Conservation (phyloP, 2,329 filamentous ascomycete genomes). For the Aschersonia sp. region DNA sequence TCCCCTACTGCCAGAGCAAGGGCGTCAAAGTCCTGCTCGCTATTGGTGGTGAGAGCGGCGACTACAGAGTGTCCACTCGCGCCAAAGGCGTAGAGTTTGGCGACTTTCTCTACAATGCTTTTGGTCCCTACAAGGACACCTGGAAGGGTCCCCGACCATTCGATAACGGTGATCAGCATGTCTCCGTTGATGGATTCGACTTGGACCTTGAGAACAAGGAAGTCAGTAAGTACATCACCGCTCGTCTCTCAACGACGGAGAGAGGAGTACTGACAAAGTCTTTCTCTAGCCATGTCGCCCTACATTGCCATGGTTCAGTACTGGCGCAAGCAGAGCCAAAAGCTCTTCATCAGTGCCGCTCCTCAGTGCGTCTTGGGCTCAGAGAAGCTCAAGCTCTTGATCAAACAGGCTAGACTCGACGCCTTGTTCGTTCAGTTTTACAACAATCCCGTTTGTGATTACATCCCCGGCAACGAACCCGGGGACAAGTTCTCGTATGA, state of each 20-base stretch:
- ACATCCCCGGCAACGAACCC: slow-evolving; percentile 13
- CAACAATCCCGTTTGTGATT: slow-evolving; percentile 27
- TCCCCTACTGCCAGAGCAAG: slow-evolving; percentile 23
- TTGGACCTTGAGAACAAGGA: slow-evolving; percentile 22
- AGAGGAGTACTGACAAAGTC: neutral
- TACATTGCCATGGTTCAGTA: slow-evolving; percentile 23
- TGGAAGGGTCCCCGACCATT: slow-evolving; percentile 24
- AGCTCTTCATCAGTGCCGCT: slow-evolving; percentile 25
- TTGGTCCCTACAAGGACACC: slow-evolving; percentile 18
- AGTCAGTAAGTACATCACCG: slow-evolving; percentile 12
- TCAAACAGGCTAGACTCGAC: slow-evolving; percentile 25
- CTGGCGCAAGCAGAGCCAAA: slow-evolving; percentile 16
- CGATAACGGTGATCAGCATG: slow-evolving; percentile 13
- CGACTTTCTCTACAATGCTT: slow-evolving; percentile 22
- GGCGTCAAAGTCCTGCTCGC: slow-evolving; percentile 28
- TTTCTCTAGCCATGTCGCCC: slow-evolving; percentile 16
- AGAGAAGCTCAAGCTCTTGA: slow-evolving; percentile 21
- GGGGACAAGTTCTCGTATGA: slow-evolving; percentile 27
- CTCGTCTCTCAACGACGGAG: neutral
- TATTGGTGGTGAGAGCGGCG: slow-evolving; percentile 21
- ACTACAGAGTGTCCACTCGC: slow-evolving; percentile 18
- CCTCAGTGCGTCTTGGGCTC: slow-evolving; percentile 25
- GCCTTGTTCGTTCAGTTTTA: slow-evolving; percentile 34
- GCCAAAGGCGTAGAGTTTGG: slow-evolving; percentile 20
- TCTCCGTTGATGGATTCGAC: slow-evolving; percentile 25